A percentile compares a stretch with the other conserved stretches of the same genome.
Conservation (phyloP, 2,329 filamentous ascomycete species). For the Bisporella sp. region DNA sequence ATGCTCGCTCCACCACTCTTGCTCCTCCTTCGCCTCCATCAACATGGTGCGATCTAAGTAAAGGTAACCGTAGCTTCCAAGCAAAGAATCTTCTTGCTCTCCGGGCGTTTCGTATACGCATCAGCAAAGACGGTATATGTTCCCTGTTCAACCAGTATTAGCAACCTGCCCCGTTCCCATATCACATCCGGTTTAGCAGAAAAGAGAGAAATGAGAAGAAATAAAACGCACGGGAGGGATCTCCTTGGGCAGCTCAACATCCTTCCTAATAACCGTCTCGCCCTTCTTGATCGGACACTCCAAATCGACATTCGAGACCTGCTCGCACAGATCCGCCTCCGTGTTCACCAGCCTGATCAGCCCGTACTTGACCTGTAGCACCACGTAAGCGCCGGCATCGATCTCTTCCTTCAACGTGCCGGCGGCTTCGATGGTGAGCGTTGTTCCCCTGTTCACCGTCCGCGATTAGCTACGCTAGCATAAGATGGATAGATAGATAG, state of each 20-base stretch:
- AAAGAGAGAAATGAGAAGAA: neutral
- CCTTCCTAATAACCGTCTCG: constrained; percentile 65
- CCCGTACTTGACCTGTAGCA: constrained; percentile 86
- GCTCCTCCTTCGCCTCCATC: neutral
- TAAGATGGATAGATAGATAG: neutral
- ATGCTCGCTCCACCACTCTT: neutral
- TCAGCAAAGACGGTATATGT: constrained; percentile 86
- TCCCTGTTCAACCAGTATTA: constrained; percentile 49
- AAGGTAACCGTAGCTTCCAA: constrained; percentile 70
- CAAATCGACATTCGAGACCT: constrained; percentile 81
- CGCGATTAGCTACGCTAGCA: neutral
- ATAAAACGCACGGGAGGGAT: constrained; percentile 72
- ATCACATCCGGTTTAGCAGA: neutral
- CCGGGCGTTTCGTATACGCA: constrained; percentile 58
- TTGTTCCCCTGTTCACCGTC: constrained; percentile 57
- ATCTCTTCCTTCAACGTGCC: constrained; percentile 70
- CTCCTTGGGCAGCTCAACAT: constrained; percentile 75
- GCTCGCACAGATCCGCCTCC: constrained; percentile 78
- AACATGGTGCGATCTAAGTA: neutral
- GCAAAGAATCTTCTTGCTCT: constrained; percentile 76
- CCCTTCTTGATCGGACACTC: constrained; percentile 84
- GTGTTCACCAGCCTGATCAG: constrained; percentile 83
- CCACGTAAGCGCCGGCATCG: constrained; percentile 71
- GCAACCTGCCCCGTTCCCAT: constrained; percentile 3
- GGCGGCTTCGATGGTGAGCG: constrained; percentile 69